Evolutionary conservation across 192 early-diverging fungal species (phyloP).

Genomic region (Rhizophlyctis rosea): DNA sequence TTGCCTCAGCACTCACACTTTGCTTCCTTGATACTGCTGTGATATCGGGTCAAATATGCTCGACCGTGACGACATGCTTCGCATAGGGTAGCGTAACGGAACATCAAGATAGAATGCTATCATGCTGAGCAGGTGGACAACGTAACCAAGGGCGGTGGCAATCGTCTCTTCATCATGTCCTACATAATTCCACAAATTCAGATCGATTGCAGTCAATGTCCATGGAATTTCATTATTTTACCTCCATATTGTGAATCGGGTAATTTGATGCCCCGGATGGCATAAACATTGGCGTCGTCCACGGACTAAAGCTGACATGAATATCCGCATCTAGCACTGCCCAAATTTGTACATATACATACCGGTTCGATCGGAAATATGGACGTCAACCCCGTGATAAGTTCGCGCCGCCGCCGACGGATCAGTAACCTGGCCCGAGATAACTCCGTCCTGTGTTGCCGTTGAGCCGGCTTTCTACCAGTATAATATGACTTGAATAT

Average conservation of each 20-base stretch:
- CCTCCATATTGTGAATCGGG: slow-evolving; percentile 40
- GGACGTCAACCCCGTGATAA: slow-evolving; percentile 21
- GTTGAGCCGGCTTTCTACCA: background rate
- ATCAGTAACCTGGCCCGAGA: background rate
- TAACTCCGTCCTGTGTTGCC: slow-evolving; percentile 4
- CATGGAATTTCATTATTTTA: background rate
- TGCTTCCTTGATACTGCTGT: slow-evolving; percentile 20
- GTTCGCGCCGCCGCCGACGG: slow-evolving; percentile 6
- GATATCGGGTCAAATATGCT: slow-evolving; percentile 49
- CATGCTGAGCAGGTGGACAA: slow-evolving; percentile 64
- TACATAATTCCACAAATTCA: background rate
- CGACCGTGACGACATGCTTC: slow-evolving; percentile 71
- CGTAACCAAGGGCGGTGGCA: slow-evolving; percentile 68
- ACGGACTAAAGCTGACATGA: background rate
- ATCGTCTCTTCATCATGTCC: slow-evolving; percentile 52
- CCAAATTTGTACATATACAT: background rate
- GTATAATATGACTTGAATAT: background rate
- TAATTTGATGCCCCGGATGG: slow-evolving; percentile 35
- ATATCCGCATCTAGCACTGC: background rate
- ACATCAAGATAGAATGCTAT: slow-evolving; percentile 68
- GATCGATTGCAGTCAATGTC: background rate
- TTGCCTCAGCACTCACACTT: slow-evolving; percentile 27
- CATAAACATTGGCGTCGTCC: slow-evolving; percentile 9
- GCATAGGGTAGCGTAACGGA: slow-evolving; percentile 71
- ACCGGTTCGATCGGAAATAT: slow-evolving; percentile 38